These are phyloP conservation scores for Fragaria ananassa DNA, from an alignment of 306 rosid species.

Conservation along the genomic window DNA sequence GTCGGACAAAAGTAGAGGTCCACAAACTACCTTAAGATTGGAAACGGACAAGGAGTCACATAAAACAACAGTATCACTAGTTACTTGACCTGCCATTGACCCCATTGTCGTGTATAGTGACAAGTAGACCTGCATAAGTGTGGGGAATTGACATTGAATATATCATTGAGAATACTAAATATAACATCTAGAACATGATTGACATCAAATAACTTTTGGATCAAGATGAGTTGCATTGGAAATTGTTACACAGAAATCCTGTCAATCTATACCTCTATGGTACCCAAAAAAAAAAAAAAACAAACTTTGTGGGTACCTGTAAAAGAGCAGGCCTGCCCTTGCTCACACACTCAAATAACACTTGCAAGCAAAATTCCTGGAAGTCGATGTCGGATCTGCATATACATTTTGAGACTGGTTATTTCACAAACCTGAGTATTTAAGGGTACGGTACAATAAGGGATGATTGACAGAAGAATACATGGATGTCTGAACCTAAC, in stretches of 20 bases:
- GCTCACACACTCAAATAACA: slow-evolving; percentile 94
- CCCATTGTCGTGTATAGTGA: slow-evolving; percentile 75
- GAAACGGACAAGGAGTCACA: slow-evolving; percentile 70
- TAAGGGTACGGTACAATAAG: background rate
- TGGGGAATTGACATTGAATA: background rate
- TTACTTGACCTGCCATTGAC: slow-evolving; percentile 73
- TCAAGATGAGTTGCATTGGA: background rate
- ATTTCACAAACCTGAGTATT: slow-evolving; percentile 8
- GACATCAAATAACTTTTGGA: background rate
- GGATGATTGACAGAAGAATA: background rate
- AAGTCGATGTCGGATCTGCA: slow-evolving; percentile 86
- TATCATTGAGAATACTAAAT: background rate
- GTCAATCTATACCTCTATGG: background rate
- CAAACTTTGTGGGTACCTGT: slow-evolving; percentile 52
- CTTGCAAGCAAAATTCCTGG: slow-evolving; percentile 99
- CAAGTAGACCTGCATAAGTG: slow-evolving; percentile 67
- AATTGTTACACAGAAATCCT: background rate
- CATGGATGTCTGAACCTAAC: background rate
- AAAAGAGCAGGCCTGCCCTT: slow-evolving; percentile 95
- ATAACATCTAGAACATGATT: background rate
- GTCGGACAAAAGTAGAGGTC: background rate
- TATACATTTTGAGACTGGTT: slow-evolving; percentile 10
- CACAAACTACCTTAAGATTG: slow-evolving; percentile 59
- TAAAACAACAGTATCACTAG: slow-evolving; percentile 49
- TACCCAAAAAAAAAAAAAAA: background rate